Conservation (phyloP, 2,329 filamentous ascomycete genomes). For the Colletotrichum higginsianum region DNA sequence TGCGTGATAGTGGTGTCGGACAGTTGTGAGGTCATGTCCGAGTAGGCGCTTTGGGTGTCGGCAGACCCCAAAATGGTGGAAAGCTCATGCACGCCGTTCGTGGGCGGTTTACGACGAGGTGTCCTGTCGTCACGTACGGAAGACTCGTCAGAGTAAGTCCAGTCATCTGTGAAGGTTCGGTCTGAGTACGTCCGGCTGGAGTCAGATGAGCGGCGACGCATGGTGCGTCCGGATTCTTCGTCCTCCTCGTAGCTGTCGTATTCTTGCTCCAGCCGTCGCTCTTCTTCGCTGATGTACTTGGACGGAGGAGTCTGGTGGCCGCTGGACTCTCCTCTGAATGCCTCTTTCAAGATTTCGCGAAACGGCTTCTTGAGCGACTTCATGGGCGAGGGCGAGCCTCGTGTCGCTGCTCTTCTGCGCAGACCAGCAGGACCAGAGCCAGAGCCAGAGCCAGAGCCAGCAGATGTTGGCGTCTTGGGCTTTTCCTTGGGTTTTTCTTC, state of each 20-base stretch:
- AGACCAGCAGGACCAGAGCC: slow-evolving; percentile 59
- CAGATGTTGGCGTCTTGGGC: slow-evolving; percentile 53
- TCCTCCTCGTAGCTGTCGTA: slow-evolving; percentile 48
- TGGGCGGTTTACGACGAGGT: slow-evolving; percentile 62
- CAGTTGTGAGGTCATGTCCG: slow-evolving; percentile 66
- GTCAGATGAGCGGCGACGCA: slow-evolving; percentile 51
- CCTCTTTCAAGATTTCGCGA: slow-evolving; percentile 72
- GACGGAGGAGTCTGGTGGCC: slow-evolving; percentile 61
- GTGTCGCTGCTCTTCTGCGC: slow-evolving; percentile 70
- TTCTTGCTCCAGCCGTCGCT: slow-evolving; percentile 49
- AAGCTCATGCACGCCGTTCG: slow-evolving; percentile 68
- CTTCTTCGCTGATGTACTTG: slow-evolving; percentile 65
- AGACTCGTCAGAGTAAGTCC: slow-evolving; percentile 44
- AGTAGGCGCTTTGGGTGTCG: slow-evolving; percentile 61
- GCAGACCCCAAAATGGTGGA: slow-evolving; percentile 70
- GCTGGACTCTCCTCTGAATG: slow-evolving; percentile 74
- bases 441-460: slow-evolving; percentile 50
- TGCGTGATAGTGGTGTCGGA: slow-evolving; percentile 69
- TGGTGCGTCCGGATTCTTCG: slow-evolving; percentile 33
- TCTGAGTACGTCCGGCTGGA: slow-evolving; percentile 48
- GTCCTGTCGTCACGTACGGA: slow-evolving; percentile 45
- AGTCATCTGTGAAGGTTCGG: slow-evolving; percentile 32
- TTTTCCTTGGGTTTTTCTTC: slow-evolving; percentile 42
- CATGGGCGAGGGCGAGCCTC: slow-evolving; percentile 63
- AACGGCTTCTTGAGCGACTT: slow-evolving; percentile 68